Conservation (phyloP, 1,284 basidiomycete species). For the Leccinum subatratum region DNA sequence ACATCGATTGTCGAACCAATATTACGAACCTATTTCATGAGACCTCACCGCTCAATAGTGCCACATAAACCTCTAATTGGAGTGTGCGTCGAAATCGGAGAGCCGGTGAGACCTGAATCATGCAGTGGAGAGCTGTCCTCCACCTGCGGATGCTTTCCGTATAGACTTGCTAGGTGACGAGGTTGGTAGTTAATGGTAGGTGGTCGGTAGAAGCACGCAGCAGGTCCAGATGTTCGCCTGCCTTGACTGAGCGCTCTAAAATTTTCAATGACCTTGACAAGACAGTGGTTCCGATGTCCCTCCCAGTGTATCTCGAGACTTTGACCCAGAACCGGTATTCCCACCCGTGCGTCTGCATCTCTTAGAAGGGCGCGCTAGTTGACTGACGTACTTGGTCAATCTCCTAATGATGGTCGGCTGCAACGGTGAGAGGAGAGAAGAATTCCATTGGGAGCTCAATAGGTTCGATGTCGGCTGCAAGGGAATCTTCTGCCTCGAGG, state of each 20-base stretch:
- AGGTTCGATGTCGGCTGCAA: constrained; percentile 61
- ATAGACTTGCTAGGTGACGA: constrained; percentile 31
- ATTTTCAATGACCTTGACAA: constrained; percentile 68
- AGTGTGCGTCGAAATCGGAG: constrained; percentile 49
- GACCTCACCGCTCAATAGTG: constrained; percentile 70
- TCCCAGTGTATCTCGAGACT: constrained; percentile 51
- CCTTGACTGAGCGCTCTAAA: constrained; percentile 70
- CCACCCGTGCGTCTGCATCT: constrained; percentile 42
- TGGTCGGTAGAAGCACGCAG: constrained; percentile 43
- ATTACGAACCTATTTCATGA: constrained; percentile 73
- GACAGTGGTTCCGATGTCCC: constrained; percentile 59
- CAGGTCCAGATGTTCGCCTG: constrained; percentile 68
- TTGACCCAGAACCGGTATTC: constrained; percentile 41
- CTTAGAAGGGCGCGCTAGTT: constrained; percentile 62
- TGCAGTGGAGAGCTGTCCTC: constrained; percentile 21
- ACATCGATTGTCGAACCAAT: background rate
- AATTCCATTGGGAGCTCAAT: constrained; percentile 57
- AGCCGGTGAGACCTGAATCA: constrained; percentile 30
- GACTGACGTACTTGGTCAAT: constrained; percentile 60
- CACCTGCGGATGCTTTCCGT: constrained; percentile 31
- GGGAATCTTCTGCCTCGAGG: constrained; percentile 81
- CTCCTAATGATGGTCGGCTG: constrained; percentile 61
- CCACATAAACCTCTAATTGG: constrained; percentile 58
- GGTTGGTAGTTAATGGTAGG: constrained; percentile 17
- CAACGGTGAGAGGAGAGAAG: constrained; percentile 61